Percentiles rank a stretch among this genome's conserved stretches.
Evolutionary conservation across 495 filamentous ascomycete genomes (phyloP).

Genomic region (Pyronema domesticum): DNA sequence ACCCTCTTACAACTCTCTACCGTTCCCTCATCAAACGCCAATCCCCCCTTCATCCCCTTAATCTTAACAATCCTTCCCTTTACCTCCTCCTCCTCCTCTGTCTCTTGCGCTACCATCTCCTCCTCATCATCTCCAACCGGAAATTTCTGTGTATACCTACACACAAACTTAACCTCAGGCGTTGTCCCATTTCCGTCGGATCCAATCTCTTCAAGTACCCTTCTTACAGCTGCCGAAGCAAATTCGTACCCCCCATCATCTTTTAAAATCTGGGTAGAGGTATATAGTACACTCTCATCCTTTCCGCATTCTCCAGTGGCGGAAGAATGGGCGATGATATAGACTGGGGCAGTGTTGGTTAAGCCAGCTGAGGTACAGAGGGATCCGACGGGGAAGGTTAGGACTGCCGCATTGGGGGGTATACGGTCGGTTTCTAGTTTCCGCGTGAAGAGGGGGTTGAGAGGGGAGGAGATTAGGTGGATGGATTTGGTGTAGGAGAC

Average conservation of each 20-base stretch:
- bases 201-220: background rate
- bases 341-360: constrained; percentile 7
- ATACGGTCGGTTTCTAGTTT: constrained; percentile 18
- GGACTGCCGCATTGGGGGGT: constrained; percentile 9
- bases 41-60: background rate
- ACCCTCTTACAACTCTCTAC: constrained; percentile 9
- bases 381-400: constrained; percentile 7
- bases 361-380: background rate
- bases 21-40: constrained; percentile 11
- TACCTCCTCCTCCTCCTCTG: background rate
- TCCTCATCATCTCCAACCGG: background rate
- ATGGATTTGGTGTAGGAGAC: constrained; percentile 2
- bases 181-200: background rate
- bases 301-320: constrained; percentile 16
- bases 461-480: background rate
- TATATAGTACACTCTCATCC: background rate
- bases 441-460: constrained; percentile 9
- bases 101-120: too few species aligned
- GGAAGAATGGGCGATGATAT: constrained; percentile 9
- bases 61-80: constrained; percentile 8
- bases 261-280: background rate
- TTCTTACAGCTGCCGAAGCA: background rate
- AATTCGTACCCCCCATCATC: background rate
- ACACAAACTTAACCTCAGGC: background rate
- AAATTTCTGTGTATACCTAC: background rate